Base-by-base conservation (phyloP, 129 eudicot species). In the Deinandra increscens region DNA sequence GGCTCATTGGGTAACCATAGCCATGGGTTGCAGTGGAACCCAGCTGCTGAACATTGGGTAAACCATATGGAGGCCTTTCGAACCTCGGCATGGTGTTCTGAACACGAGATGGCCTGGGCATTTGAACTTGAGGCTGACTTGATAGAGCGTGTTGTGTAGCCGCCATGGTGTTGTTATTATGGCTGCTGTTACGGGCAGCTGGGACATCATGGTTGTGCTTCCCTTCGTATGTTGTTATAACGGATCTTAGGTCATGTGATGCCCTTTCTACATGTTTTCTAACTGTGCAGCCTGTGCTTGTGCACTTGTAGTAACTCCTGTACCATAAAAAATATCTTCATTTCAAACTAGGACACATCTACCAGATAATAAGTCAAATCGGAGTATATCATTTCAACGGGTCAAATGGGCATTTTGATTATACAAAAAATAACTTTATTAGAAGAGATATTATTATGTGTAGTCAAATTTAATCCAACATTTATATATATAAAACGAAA, bases 251-350 rank as follows among this genome's bases (percentile, higher is more conserved):
- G 75, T 90, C 97, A 64, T 87, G 95, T 14, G 91, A 87, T 60
- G 97, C 97, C 78, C 97, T 69, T 70, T 90, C 97, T 9, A 90
- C 97, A 9, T 90, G 97, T 71, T 90, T 90, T 60, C 97, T 84
- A 50, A 90, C 97, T 0, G 85, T 82, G 83, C 97, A 90, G 41
- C 97, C 97, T 22, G 89, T 63, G 51, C 81, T 84, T 13, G 97
- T 90, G 89, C 97, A 90, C 84, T 90, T 90, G 71, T 90, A 90
- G 85, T 90, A 90, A 77, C 97, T 90, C 97, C 97, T 90, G 86
- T 60, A 48, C 9, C 44, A 65, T 68, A 18, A 80, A 60, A 15
- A 37, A 1, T 12, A 56, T 10, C 1, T 12, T 42, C 10, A 51
- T 39, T 74, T 44, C 23, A 31, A 13, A 45, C 44, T 20, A 53